phyloP scores from a whole-genome alignment of 306 rosid species.

The Crotalaria pallida region DNA sequence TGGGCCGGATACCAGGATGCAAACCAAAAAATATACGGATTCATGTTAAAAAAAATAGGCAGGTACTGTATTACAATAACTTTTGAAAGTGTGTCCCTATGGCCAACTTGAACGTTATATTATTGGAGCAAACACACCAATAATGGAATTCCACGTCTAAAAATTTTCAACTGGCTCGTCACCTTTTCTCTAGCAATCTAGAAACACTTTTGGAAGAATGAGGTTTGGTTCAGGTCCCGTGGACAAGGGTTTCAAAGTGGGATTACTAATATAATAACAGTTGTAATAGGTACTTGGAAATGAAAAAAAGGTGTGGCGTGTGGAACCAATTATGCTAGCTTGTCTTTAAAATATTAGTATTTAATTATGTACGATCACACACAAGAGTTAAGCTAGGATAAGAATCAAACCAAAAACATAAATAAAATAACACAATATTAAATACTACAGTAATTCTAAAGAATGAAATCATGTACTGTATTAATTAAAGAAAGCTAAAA shows the following conservation, averaged over 20 bases:
- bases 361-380: constrained; percentile 30
- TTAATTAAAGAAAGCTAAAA: constrained; percentile 10
- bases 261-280: constrained; percentile 24
- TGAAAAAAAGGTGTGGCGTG: constrained; percentile 9
- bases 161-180: constrained; percentile 23
- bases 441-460: constrained; percentile 28
- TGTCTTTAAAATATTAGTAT: constrained; percentile 21
- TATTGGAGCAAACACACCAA: constrained; percentile 26
- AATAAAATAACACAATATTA: background rate
- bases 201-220: constrained; percentile 39
- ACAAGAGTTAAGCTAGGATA: background rate
- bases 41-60: too few species aligned
- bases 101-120: constrained; percentile 48
- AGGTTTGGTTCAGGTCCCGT: constrained; percentile 65
- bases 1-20: too few species aligned
- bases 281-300: constrained; percentile 24
- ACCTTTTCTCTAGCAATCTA: constrained; percentile 53
- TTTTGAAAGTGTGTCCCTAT: constrained; percentile 39
- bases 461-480: constrained; percentile 40
- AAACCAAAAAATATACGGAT: too few species aligned
- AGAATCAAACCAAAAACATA: background rate
- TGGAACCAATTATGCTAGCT: constrained; percentile 54
- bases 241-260: constrained; percentile 51
- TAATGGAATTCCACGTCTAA: constrained; percentile 31
- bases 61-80: too few species aligned